Base-by-base conservation (phyloP, 2,329 filamentous ascomycete genomes). In the Colletotrichum sansevieriae region DNA sequence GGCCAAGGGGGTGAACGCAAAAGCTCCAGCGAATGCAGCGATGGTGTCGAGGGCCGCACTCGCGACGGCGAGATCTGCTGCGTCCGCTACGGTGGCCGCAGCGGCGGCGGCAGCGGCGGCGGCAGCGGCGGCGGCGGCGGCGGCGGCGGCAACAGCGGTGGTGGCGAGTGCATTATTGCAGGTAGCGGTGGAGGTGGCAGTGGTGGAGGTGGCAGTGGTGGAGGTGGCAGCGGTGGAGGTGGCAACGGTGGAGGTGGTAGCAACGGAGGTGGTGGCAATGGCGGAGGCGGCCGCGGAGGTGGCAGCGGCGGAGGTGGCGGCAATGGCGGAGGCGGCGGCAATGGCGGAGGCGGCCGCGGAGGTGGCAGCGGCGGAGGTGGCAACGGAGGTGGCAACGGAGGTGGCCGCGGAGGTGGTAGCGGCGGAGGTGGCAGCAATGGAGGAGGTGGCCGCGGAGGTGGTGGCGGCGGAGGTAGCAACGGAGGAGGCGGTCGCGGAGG, bases 61-160 rank as follows among this genome's bases (percentile, higher is more conserved):
- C 55, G 60, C 39, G 37, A 65, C 18, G 65, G 65, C 47, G 55
- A 51, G 5, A 20, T 29, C 8, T 68, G 65, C 25, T 68, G 65
- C 12, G 29, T 54, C 25, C 49, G 49, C 22, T 35, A 35, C 49
- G 49, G 33, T 25, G 39, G 60, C 33, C 41, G 33, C 22, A 49
- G 20, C 39, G 46, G 39, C n/a, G 41, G 44, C n/a, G 12, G 64
- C 10, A 29, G 33, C 12, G 39, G 60, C 22, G 43, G 33, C 22
- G 41, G 20, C 29, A 37, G 39, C 12, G 12, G 59, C 10, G n/a
- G 35, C 15, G 37, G 57, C 29, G 60, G 52, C 46, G 37, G 33
- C 12, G 39, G 60, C 22, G 43, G 33, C 22, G 41, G 20, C 29
- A 37, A 33, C 12, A 9, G 59, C 10, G n/a, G 35, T 12, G 37